Percentiles rank a stretch among this genome's conserved stretches.
phyloP scores from a whole-genome alignment of 192 early-diverging fungal species.

The Mortierella claussenii region DNA sequence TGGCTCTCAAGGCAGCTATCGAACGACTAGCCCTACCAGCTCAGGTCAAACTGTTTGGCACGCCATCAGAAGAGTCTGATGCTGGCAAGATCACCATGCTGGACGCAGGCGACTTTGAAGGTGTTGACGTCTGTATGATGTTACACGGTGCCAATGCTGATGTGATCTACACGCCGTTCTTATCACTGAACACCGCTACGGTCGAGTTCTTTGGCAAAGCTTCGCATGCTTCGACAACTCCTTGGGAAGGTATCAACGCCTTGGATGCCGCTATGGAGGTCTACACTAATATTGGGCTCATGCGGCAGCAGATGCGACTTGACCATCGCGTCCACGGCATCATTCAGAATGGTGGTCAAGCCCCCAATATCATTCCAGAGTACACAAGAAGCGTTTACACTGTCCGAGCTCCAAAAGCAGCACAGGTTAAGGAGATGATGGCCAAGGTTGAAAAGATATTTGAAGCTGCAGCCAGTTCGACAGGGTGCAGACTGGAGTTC shows the following conservation, averaged over 20 bases:
- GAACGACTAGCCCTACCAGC: conserved; percentile 57
- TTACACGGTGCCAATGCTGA: conserved; percentile 73
- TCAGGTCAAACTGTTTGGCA: conserved; percentile 79
- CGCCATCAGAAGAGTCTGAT: conserved; percentile 72
- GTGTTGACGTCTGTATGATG: conserved; percentile 83
- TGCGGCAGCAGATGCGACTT: conserved; percentile 79
- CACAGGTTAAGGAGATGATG: conserved; percentile 61
- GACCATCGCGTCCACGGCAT: conserved; percentile 79
- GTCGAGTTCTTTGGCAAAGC: conserved; percentile 81
- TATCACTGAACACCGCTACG: conserved; percentile 52
- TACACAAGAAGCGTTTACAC: conserved; percentile 68
- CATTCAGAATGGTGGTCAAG: conserved; percentile 77
- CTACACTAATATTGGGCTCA: conserved; percentile 70
- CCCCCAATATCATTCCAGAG: conserved; percentile 70
- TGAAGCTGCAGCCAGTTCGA: conserved; percentile 72
- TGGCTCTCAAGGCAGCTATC: conserved; percentile 56
- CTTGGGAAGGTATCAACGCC: conserved; percentile 75
- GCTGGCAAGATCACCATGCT: conserved; percentile 81
- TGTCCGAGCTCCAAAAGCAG: conserved; percentile 66
- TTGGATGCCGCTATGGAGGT: conserved; percentile 78
- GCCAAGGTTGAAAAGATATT: conserved; percentile 66
- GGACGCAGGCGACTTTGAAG: conserved; percentile 75
- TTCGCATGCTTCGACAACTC: conserved; percentile 74
- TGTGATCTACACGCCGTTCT: conserved; percentile 58
- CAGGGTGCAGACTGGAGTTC: conserved; percentile 71